phyloP scores from a whole-genome alignment of 108 stramenopile species.

The Seminavis robusta region DNA sequence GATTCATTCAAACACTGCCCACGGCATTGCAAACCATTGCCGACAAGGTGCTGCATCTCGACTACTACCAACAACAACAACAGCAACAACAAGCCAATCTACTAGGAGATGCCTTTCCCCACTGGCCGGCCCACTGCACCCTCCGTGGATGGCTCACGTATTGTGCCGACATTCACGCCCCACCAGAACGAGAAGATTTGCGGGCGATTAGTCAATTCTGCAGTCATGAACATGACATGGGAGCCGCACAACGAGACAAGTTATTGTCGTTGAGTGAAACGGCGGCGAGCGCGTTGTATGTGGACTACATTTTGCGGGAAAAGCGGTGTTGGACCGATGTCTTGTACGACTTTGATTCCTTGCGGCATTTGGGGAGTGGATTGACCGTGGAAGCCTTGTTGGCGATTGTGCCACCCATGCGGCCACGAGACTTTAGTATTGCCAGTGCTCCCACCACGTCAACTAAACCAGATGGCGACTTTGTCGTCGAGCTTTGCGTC shows the following conservation, averaged over 20 bases:
- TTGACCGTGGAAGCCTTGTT: slow-evolving; percentile 59
- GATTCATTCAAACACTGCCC: slow-evolving; percentile 65
- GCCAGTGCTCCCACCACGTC: slow-evolving; percentile 71
- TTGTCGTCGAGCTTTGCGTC: slow-evolving; percentile 68
- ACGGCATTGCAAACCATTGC: slow-evolving; percentile 38
- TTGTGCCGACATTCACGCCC: slow-evolving; percentile 76
- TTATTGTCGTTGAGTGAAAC: slow-evolving; percentile 67
- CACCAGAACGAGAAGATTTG: slow-evolving; percentile 81
- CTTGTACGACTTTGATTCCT: slow-evolving; percentile 79
- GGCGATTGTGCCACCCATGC: slow-evolving; percentile 57
- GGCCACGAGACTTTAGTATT: slow-evolving; percentile 77
- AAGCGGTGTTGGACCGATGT: slow-evolving; percentile 83
- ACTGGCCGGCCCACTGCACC: slow-evolving; percentile 67
- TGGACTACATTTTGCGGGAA: slow-evolving; percentile 78
- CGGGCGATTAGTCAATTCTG: slow-evolving; percentile 60
- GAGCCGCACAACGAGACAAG: slow-evolving; percentile 59
- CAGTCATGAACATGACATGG: slow-evolving; percentile 32
- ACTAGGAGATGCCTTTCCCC: background rate
- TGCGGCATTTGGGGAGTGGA: slow-evolving; percentile 19
- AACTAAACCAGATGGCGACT: slow-evolving; percentile 11
- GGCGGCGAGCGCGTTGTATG: slow-evolving; percentile 64
- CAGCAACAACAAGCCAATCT: background rate
- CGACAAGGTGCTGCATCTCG: slow-evolving; percentile 31
- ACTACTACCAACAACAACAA: slow-evolving; percentile 4
- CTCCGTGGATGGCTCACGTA: slow-evolving; percentile 66